Evolutionary conservation across 2,329 filamentous ascomycete genomes (phyloP), one percentile per base, ranked within the genome.

Genomic region (Arthrobotrys entomopaga): DNA sequence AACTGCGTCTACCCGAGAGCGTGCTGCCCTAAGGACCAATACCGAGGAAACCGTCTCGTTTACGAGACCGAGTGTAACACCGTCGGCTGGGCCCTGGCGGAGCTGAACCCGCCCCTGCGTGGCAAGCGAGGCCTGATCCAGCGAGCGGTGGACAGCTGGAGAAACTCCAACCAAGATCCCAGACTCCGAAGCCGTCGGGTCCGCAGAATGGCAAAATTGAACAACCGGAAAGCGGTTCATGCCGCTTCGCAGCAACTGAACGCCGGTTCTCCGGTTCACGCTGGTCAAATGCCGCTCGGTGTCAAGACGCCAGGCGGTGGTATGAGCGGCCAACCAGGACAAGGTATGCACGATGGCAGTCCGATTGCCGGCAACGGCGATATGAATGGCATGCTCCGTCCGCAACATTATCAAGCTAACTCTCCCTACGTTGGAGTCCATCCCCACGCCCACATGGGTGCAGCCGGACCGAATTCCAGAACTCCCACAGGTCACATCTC

Each of bases 61-160:
- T 99, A 99, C 82, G 95, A 99, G 84, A 97, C 92, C 15, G 95
- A 99, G 83, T 99, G 95, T 86, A 99, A 99, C 83, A 92, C 93
- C 0, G 95, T 99, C n/a, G 95, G 95, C n/a, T 99, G 95, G 95
- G 94, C 94, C 11, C 83, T 99, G 77, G 95, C 95, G 1, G 91
- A 98, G 80, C 84, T 99, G 63, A 99, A 99, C 81, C 90, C 93
- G 6, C 91, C 91, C 69, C 86, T 98, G 72, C 89, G 94, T 76
- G 94, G 94, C 78, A 98, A 98, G 85, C 88, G 95, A 78, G 95
- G 95, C 6, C 86, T 99, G 73, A 99, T 99, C 78, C 95, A 99
- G 84, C 88, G 95, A 77, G 95, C 95, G 1, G 95, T 99, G 50
- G 95, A 99, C 82, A 97, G 93, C 84, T 98, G 95, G 95, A 88